phyloP scores from a whole-genome alignment of 78 protist genomes.

The Chrysochromulina tobinii region DNA sequence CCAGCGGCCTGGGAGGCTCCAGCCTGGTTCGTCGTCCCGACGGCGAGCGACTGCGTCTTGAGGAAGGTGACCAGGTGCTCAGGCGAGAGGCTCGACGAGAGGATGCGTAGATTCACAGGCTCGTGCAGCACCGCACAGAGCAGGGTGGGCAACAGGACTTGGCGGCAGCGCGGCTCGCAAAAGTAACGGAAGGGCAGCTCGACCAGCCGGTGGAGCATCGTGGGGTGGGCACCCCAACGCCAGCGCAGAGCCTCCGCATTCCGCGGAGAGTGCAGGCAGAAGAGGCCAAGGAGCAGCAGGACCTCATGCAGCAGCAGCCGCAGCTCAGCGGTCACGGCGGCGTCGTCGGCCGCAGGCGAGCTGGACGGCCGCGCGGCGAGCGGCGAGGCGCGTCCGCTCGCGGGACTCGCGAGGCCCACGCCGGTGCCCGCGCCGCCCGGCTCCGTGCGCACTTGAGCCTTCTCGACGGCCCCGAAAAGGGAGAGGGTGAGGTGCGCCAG shows the following conservation, averaged over 20 bases:
- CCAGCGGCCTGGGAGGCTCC: too few species aligned
- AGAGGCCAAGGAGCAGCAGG: background rate
- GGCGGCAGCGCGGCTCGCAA: background rate
- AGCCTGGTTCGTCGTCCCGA: too few species aligned
- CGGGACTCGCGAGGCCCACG: too few species aligned
- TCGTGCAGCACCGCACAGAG: background rate
- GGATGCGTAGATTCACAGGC: background rate
- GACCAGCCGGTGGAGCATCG: conserved; percentile 11
- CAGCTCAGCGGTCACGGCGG: background rate
- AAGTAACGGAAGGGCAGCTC: background rate
- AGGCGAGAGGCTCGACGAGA: background rate
- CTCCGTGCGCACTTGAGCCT: too few species aligned
- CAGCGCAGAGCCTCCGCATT: conserved; percentile 4
- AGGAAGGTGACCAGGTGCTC: background rate
- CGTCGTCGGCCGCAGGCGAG: background rate
- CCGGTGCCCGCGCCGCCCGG: background rate
- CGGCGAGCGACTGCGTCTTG: too few species aligned
- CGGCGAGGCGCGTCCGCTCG: too few species aligned
- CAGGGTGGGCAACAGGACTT: conserved; percentile 4
- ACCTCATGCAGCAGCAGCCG: background rate
- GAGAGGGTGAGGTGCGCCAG: background rate
- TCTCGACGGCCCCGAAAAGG: background rate
- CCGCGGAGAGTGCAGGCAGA: background rate
- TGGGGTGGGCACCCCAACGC: background rate
- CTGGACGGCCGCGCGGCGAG: too few species aligned